Base-by-base conservation (phyloP, 2,329 filamentous ascomycete species). In the Seiridium cupressi region DNA sequence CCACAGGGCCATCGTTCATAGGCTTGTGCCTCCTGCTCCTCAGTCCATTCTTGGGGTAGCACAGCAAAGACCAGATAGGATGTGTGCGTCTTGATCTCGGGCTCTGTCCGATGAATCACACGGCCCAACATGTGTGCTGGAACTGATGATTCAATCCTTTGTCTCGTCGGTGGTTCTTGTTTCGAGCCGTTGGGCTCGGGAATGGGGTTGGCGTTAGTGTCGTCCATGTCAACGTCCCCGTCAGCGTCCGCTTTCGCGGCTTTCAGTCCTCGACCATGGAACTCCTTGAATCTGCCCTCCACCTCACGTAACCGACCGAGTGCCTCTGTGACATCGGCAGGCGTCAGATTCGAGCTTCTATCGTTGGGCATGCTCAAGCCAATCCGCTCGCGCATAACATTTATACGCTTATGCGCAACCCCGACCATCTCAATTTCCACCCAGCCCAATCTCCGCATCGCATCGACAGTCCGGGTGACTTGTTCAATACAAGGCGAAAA, bases 401-500 rank as follows among this genome's bases (percentile, higher is more conserved):
- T 91, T 57, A 97, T 84, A 3, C 89, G 87, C 66, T 86, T 88
- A 68, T 97, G 89, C 9, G 87, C 81, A 9, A 99, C 85, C 75
- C 97, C 95, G 1, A 96, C 91, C 91, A 97, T 97, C 66, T 91
- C 88, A 64, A 98, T 96, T 60, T 94, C 90, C 8, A 93, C 84
- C 95, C 95, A 99, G 57, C 92, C 92, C 5, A 93, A 79, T 44
- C 87, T 84, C 58, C 94, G 89, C 74, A 99, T 83, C 10, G 86
- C 85, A 9, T 91, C 89, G 58, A 97, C 88, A 0, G 95, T 98
- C 59, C 88, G 86, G 57, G 90, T 92, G 31, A 96, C 94, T 78
- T 99, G 95, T 76, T 99, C 95, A 65, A 99, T 96, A 75, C 95
- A 99, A 0, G 95, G 95, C 1, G 91, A 96, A 77, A 99, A 99